Conservation (phyloP, 352 stramenopile genomes). For the Pythium biforme region DNA sequence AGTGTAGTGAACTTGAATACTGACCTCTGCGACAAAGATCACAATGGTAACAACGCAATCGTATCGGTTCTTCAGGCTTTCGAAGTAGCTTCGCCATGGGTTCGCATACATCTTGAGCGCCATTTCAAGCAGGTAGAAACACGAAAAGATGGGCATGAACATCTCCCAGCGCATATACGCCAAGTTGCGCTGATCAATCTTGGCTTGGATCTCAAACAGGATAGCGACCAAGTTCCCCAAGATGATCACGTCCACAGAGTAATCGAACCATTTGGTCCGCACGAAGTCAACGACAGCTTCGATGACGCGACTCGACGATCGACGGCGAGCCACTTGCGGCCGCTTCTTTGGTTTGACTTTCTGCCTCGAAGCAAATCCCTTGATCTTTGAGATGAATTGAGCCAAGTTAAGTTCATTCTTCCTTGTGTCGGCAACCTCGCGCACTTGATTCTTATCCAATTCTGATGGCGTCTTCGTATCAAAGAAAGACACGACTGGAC, state of each 20-base stretch:
- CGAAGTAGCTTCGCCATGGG: slow-evolving; percentile 54
- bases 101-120: slow-evolving; percentile 72
- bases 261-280: slow-evolving; percentile 34
- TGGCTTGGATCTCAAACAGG: slow-evolving; percentile 50
- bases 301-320: slow-evolving; percentile 19
- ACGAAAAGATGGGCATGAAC: slow-evolving; percentile 70
- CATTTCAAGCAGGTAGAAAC: slow-evolving; percentile 79
- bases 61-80: slow-evolving; percentile 74
- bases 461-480: background rate
- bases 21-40: slow-evolving; percentile 52
- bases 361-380: slow-evolving; percentile 21
- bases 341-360: slow-evolving; percentile 22
- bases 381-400: slow-evolving; percentile 22
- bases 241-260: slow-evolving; percentile 37
- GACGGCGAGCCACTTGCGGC: background rate
- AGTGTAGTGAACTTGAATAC: slow-evolving; percentile 48
- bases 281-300: slow-evolving; percentile 31
- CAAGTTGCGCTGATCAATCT: slow-evolving; percentile 30
- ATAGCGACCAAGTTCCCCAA: slow-evolving; percentile 47
- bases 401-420: slow-evolving; percentile 15
- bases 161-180: slow-evolving; percentile 39
- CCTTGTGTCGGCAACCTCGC: background rate
- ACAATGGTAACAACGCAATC: slow-evolving; percentile 77
- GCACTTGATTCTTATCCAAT: background rate
- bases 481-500: slow-evolving; percentile 25